Base-by-base conservation (phyloP, 768 basidiomycete genomes). In the Tephrocybe sp. region DNA sequence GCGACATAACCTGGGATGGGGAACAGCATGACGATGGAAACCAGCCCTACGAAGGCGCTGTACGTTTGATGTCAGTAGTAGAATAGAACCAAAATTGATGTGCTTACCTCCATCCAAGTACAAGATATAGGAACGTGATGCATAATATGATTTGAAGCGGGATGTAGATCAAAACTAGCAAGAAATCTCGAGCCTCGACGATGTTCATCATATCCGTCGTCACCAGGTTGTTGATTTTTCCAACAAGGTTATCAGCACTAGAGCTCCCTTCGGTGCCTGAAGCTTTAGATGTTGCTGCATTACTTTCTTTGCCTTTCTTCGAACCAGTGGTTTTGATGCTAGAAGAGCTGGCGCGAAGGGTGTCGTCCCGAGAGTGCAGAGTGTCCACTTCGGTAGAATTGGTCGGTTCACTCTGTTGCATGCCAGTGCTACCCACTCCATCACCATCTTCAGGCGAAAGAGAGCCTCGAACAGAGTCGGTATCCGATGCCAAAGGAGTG, bases 181-280 rank as follows among this genome's bases (percentile, higher is more conserved):
- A 50, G 42, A 76, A 71, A 48, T 76, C 68, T 23, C 69, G 56
- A 12, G 66, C 66, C 18, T 64, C 65, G 15, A 62, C 59, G 41
- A 78, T 74, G 50, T 69, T 70, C 28, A 51, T 55, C 53, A 76
- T 40, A 65, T 92, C 89, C 1, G 84, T 83, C 7, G 87, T 83
- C 28, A 88, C 79, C 5, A 90, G 68, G 48, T 89, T 91, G 64
- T 86, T 91, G 62, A 92, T 84, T 62, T 81, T 87, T 9, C 90
- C 89, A 32, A 83, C 78, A 17, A 88, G 66, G 60, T 85, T 84
- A 8, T 68, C 69, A 10, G 67, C 62, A 40, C 67, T 68, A 4
- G 58, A 56, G 33, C 40, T 47, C 34, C 41, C 44, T 17, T 54
- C 57, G 5, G 24, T 17, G 20, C 58, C 50, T 9, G 41, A 45